Evolutionary conservation across 257 asterid genomes (phyloP).

Genomic region (Solanum rostratum): DNA sequence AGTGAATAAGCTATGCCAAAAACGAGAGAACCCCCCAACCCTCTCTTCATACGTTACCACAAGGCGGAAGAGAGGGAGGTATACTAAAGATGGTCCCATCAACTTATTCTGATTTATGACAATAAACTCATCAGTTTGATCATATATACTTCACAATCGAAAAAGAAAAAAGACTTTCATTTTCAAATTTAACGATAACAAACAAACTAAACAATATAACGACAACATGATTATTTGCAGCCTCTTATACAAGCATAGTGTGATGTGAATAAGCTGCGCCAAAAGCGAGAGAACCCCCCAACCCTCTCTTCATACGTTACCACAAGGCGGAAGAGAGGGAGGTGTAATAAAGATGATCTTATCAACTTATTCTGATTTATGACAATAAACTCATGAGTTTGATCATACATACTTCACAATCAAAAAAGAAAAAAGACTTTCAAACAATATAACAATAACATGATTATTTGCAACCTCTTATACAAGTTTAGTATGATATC

Average conservation of each 20-base stretch:
- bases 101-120: background rate
- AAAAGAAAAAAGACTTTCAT: background rate
- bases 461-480: background rate
- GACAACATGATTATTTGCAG: background rate
- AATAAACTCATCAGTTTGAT: background rate
- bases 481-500: background rate
- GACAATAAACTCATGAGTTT: background rate
- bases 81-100: no score
- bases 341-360: no score
- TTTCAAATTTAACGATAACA: no score
- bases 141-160: background rate
- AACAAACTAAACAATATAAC: background rate
- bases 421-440: background rate
- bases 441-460: background rate
- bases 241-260: background rate
- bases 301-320: background rate
- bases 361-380: background rate
- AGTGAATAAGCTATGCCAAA: background rate
- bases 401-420: background rate
- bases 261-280: background rate
- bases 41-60: background rate
- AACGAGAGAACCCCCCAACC: background rate
- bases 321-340: no score
- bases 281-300: background rate
- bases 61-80: no score